Evolutionary conservation across 2,329 filamentous ascomycete species (phyloP).

Genomic region (Drechslera avenae): DNA sequence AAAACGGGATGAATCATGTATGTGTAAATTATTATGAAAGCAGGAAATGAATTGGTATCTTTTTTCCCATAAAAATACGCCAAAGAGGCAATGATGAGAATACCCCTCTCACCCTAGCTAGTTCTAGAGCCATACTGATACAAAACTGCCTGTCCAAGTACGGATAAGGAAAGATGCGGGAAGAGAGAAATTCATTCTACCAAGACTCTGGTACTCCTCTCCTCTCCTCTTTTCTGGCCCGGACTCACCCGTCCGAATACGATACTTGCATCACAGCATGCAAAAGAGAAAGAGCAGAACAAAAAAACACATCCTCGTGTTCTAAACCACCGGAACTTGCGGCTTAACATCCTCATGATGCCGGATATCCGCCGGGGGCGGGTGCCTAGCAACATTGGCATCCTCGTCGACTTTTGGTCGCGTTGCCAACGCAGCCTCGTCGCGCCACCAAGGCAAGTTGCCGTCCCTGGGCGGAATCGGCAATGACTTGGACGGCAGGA

Average conservation of each 20-base stretch:
- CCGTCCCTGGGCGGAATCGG: slow-evolving; percentile 29
- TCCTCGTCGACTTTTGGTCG: slow-evolving; percentile 11
- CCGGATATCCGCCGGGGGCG: slow-evolving; percentile 13
- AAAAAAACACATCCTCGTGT: too few relatives aligned
- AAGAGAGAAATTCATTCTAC: too few relatives aligned
- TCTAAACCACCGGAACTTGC: slow-evolving; percentile 13
- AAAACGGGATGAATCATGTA: not conserved
- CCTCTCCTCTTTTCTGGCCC: too few relatives aligned
- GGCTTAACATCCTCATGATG: slow-evolving; percentile 6
- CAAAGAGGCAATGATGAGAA: not conserved
- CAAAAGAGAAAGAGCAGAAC: too few relatives aligned
- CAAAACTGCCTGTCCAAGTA: too few relatives aligned
- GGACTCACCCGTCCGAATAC: too few relatives aligned
- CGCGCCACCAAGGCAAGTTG: slow-evolving; percentile 45
- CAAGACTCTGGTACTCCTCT: too few relatives aligned
- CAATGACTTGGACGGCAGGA: slow-evolving; percentile 40
- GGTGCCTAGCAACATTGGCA: not conserved
- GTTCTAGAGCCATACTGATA: not conserved
- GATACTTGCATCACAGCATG: too few relatives aligned
- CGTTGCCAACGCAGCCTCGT: slow-evolving; percentile 24
- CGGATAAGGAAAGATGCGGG: too few relatives aligned
- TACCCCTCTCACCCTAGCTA: not conserved
- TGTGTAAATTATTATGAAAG: slow-evolving; percentile 2
- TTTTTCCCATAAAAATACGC: not conserved
- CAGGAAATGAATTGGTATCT: slow-evolving; percentile 24